Evolutionary conservation across 2,329 filamentous ascomycete genomes (phyloP).

Genomic region (Hypoxylon sp.): DNA sequence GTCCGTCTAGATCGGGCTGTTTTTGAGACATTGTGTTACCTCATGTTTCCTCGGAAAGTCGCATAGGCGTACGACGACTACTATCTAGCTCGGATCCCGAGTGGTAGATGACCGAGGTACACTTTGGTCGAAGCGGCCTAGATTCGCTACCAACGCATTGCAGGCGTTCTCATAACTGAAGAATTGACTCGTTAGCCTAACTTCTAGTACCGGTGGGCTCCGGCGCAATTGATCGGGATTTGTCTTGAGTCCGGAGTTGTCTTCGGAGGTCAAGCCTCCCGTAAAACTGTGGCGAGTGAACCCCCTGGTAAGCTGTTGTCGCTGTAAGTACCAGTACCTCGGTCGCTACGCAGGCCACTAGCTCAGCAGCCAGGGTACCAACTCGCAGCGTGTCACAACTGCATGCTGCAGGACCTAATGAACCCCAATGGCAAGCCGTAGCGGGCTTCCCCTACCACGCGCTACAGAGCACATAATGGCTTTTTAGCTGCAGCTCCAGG

Average conservation of each 20-base stretch:
- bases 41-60: slow-evolving; percentile 32
- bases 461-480: slow-evolving; percentile 17
- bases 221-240: slow-evolving; percentile 26
- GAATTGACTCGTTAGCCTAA: slow-evolving; percentile 10
- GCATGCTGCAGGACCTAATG: slow-evolving; percentile 41
- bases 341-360: slow-evolving; percentile 24
- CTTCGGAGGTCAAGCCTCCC: slow-evolving; percentile 45
- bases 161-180: neutral
- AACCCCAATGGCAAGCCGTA: slow-evolving; percentile 35
- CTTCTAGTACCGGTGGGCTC: slow-evolving; percentile 29
- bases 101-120: slow-evolving; percentile 29
- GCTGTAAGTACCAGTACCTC: slow-evolving; percentile 44
- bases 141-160: slow-evolving; percentile 10
- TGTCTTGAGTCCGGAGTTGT: slow-evolving; percentile 31
- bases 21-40: slow-evolving; percentile 20
- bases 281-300: slow-evolving; percentile 46
- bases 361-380: slow-evolving; percentile 19
- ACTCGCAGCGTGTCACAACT: slow-evolving; percentile 38
- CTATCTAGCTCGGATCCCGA: slow-evolving; percentile 32
- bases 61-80: slow-evolving; percentile 33
- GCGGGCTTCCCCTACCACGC: slow-evolving; percentile 29
- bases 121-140: slow-evolving; percentile 13
- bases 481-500: slow-evolving; percentile 33
- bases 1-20: slow-evolving; percentile 37
- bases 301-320: slow-evolving; percentile 16